These are phyloP conservation scores for Astragalus membranaceus DNA, from an alignment of 306 rosid genomes.

Conservation along the genomic window DNA sequence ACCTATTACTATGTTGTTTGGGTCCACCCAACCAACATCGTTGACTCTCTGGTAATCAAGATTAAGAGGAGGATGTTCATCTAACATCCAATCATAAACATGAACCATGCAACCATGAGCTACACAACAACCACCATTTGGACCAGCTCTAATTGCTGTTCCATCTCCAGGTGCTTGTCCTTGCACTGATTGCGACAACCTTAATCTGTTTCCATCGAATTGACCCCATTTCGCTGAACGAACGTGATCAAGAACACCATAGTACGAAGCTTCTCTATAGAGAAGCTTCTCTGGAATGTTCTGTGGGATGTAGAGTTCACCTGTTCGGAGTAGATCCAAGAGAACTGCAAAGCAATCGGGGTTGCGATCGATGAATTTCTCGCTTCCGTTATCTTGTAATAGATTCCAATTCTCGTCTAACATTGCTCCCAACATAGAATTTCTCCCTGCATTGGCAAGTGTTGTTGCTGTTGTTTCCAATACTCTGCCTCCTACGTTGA, in stretches of 20 bases:
- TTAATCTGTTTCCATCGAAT: slow-evolving; percentile 70
- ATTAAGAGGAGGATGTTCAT: slow-evolving; percentile 65
- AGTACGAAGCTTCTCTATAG: slow-evolving; percentile 73
- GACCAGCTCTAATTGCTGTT: slow-evolving; percentile 86
- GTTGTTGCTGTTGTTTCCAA: slow-evolving; percentile 88
- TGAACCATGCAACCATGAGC: slow-evolving; percentile 92
- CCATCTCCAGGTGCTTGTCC: slow-evolving; percentile 96
- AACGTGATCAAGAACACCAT: slow-evolving; percentile 70
- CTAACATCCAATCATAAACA: slow-evolving; percentile 90
- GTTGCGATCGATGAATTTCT: slow-evolving; percentile 84
- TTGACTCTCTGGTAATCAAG: slow-evolving; percentile 78
- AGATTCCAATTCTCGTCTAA: slow-evolving; percentile 77
- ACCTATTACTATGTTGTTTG: slow-evolving; percentile 52
- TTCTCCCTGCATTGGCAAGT: slow-evolving; percentile 83
- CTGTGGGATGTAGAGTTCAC: slow-evolving; percentile 48
- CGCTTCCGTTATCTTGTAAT: slow-evolving; percentile 14
- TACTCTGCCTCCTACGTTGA: slow-evolving; percentile 90
- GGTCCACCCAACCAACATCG: slow-evolving; percentile 84
- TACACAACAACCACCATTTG: slow-evolving; percentile 89
- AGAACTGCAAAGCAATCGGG: slow-evolving; percentile 78
- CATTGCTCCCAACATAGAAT: slow-evolving; percentile 84
- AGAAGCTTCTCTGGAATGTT: slow-evolving; percentile 66
- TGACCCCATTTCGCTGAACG: slow-evolving; percentile 81
- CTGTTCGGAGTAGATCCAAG: slow-evolving; percentile 79
- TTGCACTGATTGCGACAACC: slow-evolving; percentile 39